Base-by-base conservation (phyloP, 1,284 basidiomycete species). In the Kalmanozyma brasiliensis region DNA sequence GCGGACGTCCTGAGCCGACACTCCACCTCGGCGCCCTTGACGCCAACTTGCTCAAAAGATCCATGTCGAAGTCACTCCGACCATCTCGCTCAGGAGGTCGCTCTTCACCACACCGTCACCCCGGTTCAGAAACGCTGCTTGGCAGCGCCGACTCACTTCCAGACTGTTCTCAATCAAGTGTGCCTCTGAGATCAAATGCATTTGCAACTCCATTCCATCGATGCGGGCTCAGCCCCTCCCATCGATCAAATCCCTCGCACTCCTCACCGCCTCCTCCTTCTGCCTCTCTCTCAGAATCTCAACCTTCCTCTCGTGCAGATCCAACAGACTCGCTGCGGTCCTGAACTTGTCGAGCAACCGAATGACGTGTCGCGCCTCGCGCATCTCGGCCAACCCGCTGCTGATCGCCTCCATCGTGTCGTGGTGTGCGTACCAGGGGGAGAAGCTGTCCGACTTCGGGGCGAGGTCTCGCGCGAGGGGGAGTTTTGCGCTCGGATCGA, bases 341-440 rank as follows among this genome's bases (percentile, higher is more conserved):
- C n/a, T 17, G 24, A 49, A 65, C 46, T 24, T 57, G 20, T 57
- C 61, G 8, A 64, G 40, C 40, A 64, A 29, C 17, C 11, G 16
- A 17, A 51, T 52, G 13, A 51, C 63, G 23, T 43, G 40, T 10
- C n/a, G 9, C 20, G 48, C 11, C n/a, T 71, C 46, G 7, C 23
- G 11, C 19, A 58, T 22, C 13, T 45, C 42, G 1, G 57, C 58
- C 2, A 71, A 32, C 5, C 51, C 58, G 13, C 47, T 46, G 24
- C 47, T 49, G 51, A 71, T 57, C 17, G 61, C 68, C n/a, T 66
- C 62, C 55, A 71, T 57, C 2, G 68, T 71, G 4, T 43, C 68
- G 30, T 62, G 65, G 43, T 71, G 68, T 10, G 68, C 68, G 26
- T 55, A 71, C 68, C 68, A 71, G 16, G 67, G 61, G 14, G 63